phyloP scores from a whole-genome alignment of 768 basidiomycete genomes.

The Naematelia aurantialba region DNA sequence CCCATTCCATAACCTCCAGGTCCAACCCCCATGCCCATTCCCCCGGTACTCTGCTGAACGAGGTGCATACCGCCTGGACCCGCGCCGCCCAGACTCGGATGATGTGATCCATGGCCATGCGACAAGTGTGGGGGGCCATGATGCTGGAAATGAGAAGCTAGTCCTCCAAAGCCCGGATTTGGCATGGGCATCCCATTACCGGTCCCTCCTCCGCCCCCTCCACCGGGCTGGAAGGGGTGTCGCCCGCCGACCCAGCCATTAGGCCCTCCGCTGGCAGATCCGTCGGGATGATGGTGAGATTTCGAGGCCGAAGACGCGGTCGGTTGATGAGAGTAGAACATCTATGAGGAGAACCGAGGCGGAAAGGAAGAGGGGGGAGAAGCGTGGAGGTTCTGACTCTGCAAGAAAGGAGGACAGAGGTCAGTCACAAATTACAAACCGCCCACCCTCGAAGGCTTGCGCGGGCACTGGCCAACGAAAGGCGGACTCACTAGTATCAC shows the following conservation, averaged over 20 bases:
- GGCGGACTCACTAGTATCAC: neutral
- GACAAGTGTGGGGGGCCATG: neutral
- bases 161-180: constrained; percentile 3
- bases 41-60: constrained; percentile 8
- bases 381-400: neutral
- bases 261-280: constrained; percentile 4
- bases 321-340: constrained; percentile 32
- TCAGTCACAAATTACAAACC: neutral
- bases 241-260: constrained; percentile 17
- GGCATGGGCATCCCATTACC: constrained; percentile 6
- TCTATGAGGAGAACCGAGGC: constrained; percentile 10
- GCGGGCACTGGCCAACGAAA: neutral
- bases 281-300: constrained; percentile 22
- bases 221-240: constrained; percentile 3
- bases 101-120: constrained; percentile 24
- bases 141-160: constrained; percentile 6
- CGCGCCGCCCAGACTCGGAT: constrained; percentile 23
- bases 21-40: constrained; percentile 21
- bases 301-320: constrained; percentile 24
- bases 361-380: constrained; percentile 5
- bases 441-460: neutral
- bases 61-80: constrained; percentile 15
- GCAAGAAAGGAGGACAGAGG: neutral
- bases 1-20: constrained; percentile 25
- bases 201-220: neutral